Conservation (phyloP, 2,329 filamentous ascomycete species). For the Ophiostoma ulmi region DNA sequence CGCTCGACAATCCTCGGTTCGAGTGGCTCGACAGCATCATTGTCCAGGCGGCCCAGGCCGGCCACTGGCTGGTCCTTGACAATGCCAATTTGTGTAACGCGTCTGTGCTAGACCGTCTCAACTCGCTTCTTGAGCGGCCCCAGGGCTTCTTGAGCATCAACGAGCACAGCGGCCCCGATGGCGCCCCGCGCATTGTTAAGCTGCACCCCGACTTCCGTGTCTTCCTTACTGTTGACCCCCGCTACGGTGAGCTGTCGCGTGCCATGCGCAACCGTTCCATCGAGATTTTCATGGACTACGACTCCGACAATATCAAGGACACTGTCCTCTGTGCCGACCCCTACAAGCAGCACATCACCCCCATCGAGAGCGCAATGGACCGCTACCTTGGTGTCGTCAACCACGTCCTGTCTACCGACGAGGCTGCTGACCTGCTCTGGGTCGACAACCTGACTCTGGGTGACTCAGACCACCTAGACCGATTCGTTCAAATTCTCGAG, state of each 20-base stretch:
- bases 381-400: conserved; percentile 42
- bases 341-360: conserved; percentile 40
- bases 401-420: conserved; percentile 30
- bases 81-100: conserved; percentile 96
- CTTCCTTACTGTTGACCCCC: conserved; percentile 88
- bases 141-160: conserved; percentile 86
- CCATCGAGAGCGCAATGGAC: conserved; percentile 47
- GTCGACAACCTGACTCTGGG: conserved; percentile 46
- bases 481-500: conserved; percentile 21
- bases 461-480: conserved; percentile 41
- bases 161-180: conserved; percentile 79
- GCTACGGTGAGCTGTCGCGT: conserved; percentile 86
- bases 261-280: conserved; percentile 95
- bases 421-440: conserved; percentile 38
- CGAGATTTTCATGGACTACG: conserved; percentile 68
- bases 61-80: conserved; percentile 90
- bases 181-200: conserved; percentile 70
- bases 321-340: conserved; percentile 24
- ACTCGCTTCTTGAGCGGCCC: conserved; percentile 80
- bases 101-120: conserved; percentile 88
- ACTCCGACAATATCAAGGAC: conserved; percentile 25
- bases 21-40: conserved; percentile 95
- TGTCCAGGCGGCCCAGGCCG: conserved; percentile 76
- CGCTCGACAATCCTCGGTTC: conserved; percentile 71
- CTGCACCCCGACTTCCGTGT: conserved; percentile 86